Evolutionary conservation across 2,329 filamentous ascomycete genomes (phyloP).

Genomic region (Epichloe sibirici): DNA sequence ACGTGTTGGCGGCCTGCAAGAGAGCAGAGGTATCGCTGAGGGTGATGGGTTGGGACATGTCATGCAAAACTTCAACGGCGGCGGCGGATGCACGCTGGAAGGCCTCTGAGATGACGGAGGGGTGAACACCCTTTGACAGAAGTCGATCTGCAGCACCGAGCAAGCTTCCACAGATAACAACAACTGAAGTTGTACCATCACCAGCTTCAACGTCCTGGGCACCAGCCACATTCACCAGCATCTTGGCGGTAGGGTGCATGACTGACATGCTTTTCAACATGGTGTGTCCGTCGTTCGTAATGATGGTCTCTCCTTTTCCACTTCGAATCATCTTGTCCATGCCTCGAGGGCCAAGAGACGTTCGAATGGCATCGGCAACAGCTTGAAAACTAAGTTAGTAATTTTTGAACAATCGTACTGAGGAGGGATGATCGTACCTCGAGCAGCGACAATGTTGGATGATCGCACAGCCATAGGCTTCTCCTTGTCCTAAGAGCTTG

Average conservation of each 20-base stretch:
- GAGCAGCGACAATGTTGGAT: conserved; percentile 91
- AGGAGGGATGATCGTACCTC: conserved; percentile 48
- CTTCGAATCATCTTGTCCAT: conserved; percentile 99
- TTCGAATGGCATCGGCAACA: conserved; percentile 94
- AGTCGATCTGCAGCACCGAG: conserved; percentile 87
- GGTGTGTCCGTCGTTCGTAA: conserved; percentile 98
- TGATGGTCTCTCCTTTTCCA: conserved; percentile 92
- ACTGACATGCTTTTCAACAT: conserved; percentile 99
- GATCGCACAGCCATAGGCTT: conserved; percentile 96
- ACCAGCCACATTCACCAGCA: conserved; percentile 94
- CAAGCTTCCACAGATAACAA: conserved; percentile 92
- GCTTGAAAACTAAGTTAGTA: conserved; percentile 36
- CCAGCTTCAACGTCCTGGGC: conserved; percentile 97
- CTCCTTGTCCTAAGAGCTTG: conserved; percentile 61
- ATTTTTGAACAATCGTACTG: background rate
- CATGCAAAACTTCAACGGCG: conserved; percentile 79
- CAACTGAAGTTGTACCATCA: conserved; percentile 95
- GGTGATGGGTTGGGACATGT: conserved; percentile 90
- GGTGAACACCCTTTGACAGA: conserved; percentile 87
- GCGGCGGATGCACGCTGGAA: conserved; percentile 91
- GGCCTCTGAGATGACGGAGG: conserved; percentile 91
- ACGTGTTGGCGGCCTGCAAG: conserved; percentile 92
- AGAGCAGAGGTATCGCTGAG: conserved; percentile 80
- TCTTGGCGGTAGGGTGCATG: conserved; percentile 98
- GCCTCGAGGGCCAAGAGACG: conserved; percentile 86